A percentile compares a stretch with the other conserved stretches of the same genome.
Evolutionary conservation across 768 basidiomycete species (phyloP).

Genomic region (Agrocybe pediades): DNA sequence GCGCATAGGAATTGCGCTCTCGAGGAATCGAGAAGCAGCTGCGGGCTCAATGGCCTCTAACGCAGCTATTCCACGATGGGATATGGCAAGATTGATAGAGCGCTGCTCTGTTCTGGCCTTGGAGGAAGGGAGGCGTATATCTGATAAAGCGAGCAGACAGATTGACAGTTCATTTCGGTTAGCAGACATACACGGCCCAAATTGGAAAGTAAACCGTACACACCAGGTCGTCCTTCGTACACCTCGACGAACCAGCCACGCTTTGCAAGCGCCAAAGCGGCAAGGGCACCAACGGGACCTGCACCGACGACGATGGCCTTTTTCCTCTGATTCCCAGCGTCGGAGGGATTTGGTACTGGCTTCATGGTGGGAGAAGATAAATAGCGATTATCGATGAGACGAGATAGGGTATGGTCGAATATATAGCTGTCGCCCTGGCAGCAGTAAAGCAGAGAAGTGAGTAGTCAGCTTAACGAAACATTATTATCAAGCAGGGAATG

Average conservation of each 20-base stretch:
- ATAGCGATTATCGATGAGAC: constrained; percentile 1
- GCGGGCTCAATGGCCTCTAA: constrained; percentile 77
- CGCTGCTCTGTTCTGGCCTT: constrained; percentile 70
- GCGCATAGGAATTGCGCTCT: constrained; percentile 88
- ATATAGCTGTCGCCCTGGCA: constrained; percentile 2
- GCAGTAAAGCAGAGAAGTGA: background rate
- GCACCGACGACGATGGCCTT: constrained; percentile 78
- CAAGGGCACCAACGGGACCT: constrained; percentile 93
- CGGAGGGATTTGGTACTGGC: constrained; percentile 2
- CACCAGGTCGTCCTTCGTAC: constrained; percentile 81
- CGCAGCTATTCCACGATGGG: constrained; percentile 89
- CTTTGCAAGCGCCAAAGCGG: constrained; percentile 83
- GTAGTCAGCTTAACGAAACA: background rate
- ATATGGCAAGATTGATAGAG: constrained; percentile 96
- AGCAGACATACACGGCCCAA: constrained; percentile 1
- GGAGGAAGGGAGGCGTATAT: constrained; percentile 73
- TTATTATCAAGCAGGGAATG: constrained; percentile 10
- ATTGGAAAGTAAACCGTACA: constrained; percentile 11
- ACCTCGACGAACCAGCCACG: constrained; percentile 84
- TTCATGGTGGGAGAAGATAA: constrained; percentile 4
- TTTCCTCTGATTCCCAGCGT: constrained; percentile 1
- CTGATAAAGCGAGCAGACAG: constrained; percentile 37
- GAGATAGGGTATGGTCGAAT: background rate
- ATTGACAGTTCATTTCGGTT: constrained; percentile 5
- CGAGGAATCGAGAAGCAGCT: constrained; percentile 68